These are phyloP conservation scores for Paraglomus brasilianum DNA, from an alignment of 192 early-diverging fungal species.

Conservation along the genomic window DNA sequence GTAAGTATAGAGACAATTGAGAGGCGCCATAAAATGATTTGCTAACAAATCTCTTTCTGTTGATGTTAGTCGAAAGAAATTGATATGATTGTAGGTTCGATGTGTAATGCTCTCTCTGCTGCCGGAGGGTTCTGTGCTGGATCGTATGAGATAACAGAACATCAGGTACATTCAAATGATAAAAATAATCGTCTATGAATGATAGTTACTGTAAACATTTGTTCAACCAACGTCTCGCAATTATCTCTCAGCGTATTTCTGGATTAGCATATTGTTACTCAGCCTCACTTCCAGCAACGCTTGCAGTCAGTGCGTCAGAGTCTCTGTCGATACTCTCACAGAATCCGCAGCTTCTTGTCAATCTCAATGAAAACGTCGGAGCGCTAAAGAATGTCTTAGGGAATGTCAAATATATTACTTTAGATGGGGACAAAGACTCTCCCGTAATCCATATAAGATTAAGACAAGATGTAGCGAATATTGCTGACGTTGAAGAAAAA, in stretches of 20 bases:
- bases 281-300: slow-evolving; percentile 90
- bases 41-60: background rate
- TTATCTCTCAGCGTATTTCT: slow-evolving; percentile 68
- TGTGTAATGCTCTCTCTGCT: slow-evolving; percentile 75
- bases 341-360: slow-evolving; percentile 47
- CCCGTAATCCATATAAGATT: slow-evolving; percentile 81
- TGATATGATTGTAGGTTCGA: slow-evolving; percentile 86
- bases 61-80: slow-evolving; percentile 60
- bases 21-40: background rate
- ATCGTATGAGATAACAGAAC: slow-evolving; percentile 81
- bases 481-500: slow-evolving; percentile 55
- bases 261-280: slow-evolving; percentile 91
- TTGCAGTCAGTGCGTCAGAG: slow-evolving; percentile 85
- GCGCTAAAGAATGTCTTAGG: slow-evolving; percentile 59
- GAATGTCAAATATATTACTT: slow-evolving; percentile 49
- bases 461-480: slow-evolving; percentile 36
- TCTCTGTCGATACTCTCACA: slow-evolving; percentile 65
- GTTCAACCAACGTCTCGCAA: background rate
- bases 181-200: background rate
- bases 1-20: slow-evolving; percentile 33
- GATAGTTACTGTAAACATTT: background rate
- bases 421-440: slow-evolving; percentile 51
- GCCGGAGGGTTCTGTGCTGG: slow-evolving; percentile 94
- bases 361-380: slow-evolving; percentile 62
- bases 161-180: slow-evolving; percentile 40